Percentiles rank a stretch among this genome's conserved stretches.
These are phyloP conservation scores for Trichoderma sp. DNA, from an alignment of 2,329 filamentous ascomycete species.

Conservation along the genomic window DNA sequence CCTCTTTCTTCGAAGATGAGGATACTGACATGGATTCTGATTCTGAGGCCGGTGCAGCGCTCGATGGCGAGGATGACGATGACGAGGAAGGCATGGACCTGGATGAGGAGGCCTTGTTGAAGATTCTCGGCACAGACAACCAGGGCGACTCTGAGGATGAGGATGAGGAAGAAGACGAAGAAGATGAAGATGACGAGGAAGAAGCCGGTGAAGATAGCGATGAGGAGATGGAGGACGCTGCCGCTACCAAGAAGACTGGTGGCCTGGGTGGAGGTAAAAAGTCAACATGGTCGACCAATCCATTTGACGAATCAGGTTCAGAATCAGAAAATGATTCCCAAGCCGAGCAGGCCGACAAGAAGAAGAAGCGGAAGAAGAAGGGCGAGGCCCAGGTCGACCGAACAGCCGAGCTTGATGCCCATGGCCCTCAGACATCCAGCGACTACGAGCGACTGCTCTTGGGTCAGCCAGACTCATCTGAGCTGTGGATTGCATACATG, in stretches of 20 bases:
- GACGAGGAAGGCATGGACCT: slow-evolving; percentile 53
- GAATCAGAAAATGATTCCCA: slow-evolving; percentile 46
- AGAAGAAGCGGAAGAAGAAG: slow-evolving; percentile 70
- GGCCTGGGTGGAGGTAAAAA: slow-evolving; percentile 62
- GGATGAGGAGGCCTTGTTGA: slow-evolving; percentile 45
- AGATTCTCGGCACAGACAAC: slow-evolving; percentile 51
- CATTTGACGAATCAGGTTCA: slow-evolving; percentile 60
- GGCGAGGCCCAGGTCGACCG: slow-evolving; percentile 80
- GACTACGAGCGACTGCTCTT: slow-evolving; percentile 94
- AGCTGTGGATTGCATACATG: slow-evolving; percentile 97
- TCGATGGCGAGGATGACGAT: slow-evolving; percentile 48
- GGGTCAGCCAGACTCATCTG: slow-evolving; percentile 88
- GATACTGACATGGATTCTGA: slow-evolving; percentile 54
- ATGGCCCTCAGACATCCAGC: slow-evolving; percentile 84
- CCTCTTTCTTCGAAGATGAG: slow-evolving; percentile 76
- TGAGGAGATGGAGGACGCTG: slow-evolving; percentile 43
- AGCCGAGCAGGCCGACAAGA: slow-evolving; percentile 44
- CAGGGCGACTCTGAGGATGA: slow-evolving; percentile 42
- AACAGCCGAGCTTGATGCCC: slow-evolving; percentile 86
- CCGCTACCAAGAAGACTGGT: slow-evolving; percentile 35
- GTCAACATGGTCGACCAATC: slow-evolving; percentile 84
- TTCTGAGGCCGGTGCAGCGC: slow-evolving; percentile 48
- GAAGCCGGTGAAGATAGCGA: slow-evolving; percentile 39
- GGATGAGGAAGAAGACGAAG: slow-evolving; percentile 30
- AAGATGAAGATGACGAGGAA: slow-evolving; percentile 46